phyloP scores from a whole-genome alignment of 2,329 filamentous ascomycete genomes.

The Thermothelomyces thermophilus region DNA sequence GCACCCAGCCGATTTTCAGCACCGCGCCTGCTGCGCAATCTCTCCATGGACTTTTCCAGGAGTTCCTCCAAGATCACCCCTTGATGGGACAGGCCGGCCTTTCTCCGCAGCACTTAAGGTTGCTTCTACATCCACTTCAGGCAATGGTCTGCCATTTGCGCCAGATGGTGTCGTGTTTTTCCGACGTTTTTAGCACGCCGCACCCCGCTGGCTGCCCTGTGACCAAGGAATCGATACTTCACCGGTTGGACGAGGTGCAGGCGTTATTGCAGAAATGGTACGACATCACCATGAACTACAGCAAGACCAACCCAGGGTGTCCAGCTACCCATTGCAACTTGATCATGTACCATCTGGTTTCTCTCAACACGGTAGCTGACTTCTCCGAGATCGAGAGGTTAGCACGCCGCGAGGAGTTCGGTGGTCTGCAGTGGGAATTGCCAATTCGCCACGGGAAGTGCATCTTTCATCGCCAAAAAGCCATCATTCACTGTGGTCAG shows the following conservation, averaged over 20 bases:
- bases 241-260: slow-evolving; percentile 58
- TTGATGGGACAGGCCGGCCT: slow-evolving; percentile 38
- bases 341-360: slow-evolving; percentile 64
- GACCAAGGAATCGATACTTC: slow-evolving; percentile 53
- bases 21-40: slow-evolving; percentile 49
- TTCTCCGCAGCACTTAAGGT: slow-evolving; percentile 53
- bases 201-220: slow-evolving; percentile 39
- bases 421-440: slow-evolving; percentile 49
- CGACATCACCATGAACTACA: slow-evolving; percentile 51
- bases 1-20: slow-evolving; percentile 46
- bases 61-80: slow-evolving; percentile 60
- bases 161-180: slow-evolving; percentile 60
- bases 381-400: slow-evolving; percentile 62
- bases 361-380: slow-evolving; percentile 60
- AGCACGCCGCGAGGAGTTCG: slow-evolving; percentile 53
- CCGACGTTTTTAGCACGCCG: slow-evolving; percentile 44
- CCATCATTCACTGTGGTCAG: slow-evolving; percentile 62
- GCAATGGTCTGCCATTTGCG: slow-evolving; percentile 57
- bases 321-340: slow-evolving; percentile 58
- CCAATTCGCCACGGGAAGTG: slow-evolving; percentile 54
- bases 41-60: slow-evolving; percentile 59
- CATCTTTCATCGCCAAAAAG: slow-evolving; percentile 56
- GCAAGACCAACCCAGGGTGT: slow-evolving; percentile 50
- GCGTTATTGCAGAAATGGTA: slow-evolving; percentile 60
- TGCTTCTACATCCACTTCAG: slow-evolving; percentile 63